Conservation (phyloP, 768 basidiomycete genomes). For the Tremella mesenterica region DNA sequence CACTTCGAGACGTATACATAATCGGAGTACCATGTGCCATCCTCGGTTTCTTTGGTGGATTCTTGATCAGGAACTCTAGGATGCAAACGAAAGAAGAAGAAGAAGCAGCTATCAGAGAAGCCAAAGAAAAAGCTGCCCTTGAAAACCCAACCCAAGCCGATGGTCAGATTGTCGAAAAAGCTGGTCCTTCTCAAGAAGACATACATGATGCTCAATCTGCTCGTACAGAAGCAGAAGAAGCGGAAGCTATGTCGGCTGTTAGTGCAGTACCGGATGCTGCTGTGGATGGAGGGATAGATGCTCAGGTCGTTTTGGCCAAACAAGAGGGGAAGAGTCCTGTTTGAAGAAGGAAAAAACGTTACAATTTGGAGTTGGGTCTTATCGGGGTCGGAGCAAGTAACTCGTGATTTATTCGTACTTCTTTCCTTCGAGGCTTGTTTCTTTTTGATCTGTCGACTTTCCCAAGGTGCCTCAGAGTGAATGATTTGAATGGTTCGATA, state of each 20-base stretch:
- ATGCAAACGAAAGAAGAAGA: slow-evolving; percentile 40
- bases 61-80: slow-evolving; percentile 42
- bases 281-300: slow-evolving; percentile 1
- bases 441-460: no score
- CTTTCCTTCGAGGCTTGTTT: no score
- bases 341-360: no score
- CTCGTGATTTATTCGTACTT: no score
- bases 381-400: no score
- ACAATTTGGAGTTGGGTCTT: no score
- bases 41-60: slow-evolving; percentile 28
- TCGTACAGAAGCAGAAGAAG: slow-evolving; percentile 8
- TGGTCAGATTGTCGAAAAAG: not conserved
- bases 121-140: slow-evolving; percentile 15
- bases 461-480: no score
- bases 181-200: not conserved
- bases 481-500: no score
- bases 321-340: slow-evolving; percentile 1
- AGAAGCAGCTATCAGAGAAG: slow-evolving; percentile 17
- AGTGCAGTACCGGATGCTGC: slow-evolving; percentile 1
- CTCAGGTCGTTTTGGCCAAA: not conserved
- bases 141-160: not conserved
- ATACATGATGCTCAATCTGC: slow-evolving; percentile 7
- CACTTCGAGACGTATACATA: slow-evolving; percentile 39
- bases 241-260: slow-evolving; percentile 5
- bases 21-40: slow-evolving; percentile 42